These are phyloP conservation scores for Pharus latifolius DNA, from an alignment of 176 grass and related monocot genomes.

Conservation along the genomic window DNA sequence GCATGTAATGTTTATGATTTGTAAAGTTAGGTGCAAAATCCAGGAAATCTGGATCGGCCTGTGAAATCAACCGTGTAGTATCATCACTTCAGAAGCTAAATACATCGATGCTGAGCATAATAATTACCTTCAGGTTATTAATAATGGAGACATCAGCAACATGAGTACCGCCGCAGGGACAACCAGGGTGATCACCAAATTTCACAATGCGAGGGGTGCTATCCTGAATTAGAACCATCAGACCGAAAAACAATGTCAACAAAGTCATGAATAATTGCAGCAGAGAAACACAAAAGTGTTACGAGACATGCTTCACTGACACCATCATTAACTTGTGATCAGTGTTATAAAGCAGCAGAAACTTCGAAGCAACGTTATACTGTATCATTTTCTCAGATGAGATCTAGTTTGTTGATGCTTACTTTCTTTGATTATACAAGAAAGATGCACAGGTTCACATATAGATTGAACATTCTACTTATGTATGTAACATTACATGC, in stretches of 20 bases:
- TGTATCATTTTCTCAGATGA: neutral
- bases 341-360: neutral
- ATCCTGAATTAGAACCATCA: conserved; percentile 32
- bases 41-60: neutral
- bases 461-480: neutral
- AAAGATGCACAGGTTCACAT: neutral
- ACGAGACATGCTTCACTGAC: neutral
- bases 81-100: no score
- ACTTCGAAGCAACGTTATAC: neutral
- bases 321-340: neutral
- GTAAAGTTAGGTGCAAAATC: no score
- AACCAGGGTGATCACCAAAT: conserved; percentile 47
- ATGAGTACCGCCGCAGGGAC: conserved; percentile 92
- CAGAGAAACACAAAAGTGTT: neutral
- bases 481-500: neutral
- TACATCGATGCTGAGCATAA: neutral
- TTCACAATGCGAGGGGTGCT: conserved; percentile 74
- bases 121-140: conserved; percentile 48
- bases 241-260: neutral
- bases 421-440: neutral
- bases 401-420: neutral
- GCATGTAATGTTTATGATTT: no score
- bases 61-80: neutral
- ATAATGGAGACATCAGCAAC: conserved; percentile 55
- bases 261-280: neutral